Percentiles rank a stretch among this genome's conserved stretches.
Evolutionary conservation across 345 rosid species (phyloP).

Genomic region (Clarkia xantiana): DNA sequence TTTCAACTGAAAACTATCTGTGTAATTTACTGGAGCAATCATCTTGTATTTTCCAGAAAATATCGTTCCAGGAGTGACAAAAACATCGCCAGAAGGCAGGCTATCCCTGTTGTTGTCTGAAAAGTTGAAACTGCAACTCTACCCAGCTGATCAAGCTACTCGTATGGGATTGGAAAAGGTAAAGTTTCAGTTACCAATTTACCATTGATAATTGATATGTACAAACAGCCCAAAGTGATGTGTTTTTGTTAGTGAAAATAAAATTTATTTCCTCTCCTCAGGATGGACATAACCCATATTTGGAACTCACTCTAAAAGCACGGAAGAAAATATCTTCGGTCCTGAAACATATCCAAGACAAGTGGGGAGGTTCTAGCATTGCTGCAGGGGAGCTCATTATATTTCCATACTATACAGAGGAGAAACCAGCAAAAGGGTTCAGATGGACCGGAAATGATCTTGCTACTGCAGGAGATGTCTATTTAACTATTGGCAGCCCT

Average conservation of each 20-base stretch:
- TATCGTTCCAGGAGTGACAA: too few relatives aligned
- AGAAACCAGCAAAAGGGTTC: conserved; percentile 11
- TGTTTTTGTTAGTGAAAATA: not conserved
- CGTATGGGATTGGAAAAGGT: conserved; percentile 62
- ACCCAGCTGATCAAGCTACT: conserved; percentile 61
- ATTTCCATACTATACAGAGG: conserved; percentile 32
- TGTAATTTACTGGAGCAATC: too few relatives aligned
- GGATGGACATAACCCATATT: conserved; percentile 83
- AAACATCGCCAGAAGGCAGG: too few relatives aligned
- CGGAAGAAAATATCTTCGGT: conserved; percentile 10
- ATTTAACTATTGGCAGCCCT: conserved; percentile 53
- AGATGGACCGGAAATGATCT: conserved; percentile 43
- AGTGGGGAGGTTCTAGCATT: conserved; percentile 18
- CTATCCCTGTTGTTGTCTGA: conserved; percentile 8
- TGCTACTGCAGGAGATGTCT: conserved; percentile 39
- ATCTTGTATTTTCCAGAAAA: too few relatives aligned
- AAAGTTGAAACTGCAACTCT: conserved; percentile 79
- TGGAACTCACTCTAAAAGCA: conserved; percentile 50
- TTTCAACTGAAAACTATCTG: too few relatives aligned
- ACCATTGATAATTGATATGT: too few relatives aligned
- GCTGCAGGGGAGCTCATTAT: conserved; percentile 51
- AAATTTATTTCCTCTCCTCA: conserved; percentile 6
- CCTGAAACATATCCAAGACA: conserved; percentile 11
- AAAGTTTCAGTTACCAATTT: conserved; percentile 6
- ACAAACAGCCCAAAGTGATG: too few relatives aligned